Base-by-base conservation (phyloP, 163 green algal species). In the Scenedesmus sp. region DNA sequence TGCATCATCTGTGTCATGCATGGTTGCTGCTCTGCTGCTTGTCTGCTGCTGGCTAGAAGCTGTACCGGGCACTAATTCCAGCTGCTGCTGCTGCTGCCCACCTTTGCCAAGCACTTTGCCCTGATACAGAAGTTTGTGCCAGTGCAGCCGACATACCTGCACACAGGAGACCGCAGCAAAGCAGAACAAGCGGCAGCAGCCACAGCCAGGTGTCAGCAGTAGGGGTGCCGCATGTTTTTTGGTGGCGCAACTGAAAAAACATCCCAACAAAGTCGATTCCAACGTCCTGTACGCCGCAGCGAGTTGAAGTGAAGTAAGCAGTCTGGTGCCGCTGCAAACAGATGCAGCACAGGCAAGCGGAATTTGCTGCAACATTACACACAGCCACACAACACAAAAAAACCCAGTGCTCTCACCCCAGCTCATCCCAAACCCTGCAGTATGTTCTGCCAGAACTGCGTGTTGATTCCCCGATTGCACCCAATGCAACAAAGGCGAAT, bases 101-200 rank as follows among this genome's bases (percentile, higher is more conserved):
- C 88, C 82, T 89, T 34, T 6, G 87, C 77, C 0, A 93, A 56
- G 4, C 46, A 26, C 4, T 3, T 12, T 57, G 86, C 91, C 52
- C 91, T 82, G 64, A 93, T 66, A 66, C 91, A 92, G 54, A 93
- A 93, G 81, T 93, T 93, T 18, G 91, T 93, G 55, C 91, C 91
- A 10, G 91, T 93, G 91, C 91, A 93, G 8, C 20, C 79, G 0
- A 90, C 26, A 81, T 93, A 92, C 70, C 70, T 79, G 23, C 70
- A 52, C 4, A 79, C 70, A 79, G 12, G 0, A 79, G 4, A 34
- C 23, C 10, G 23, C 70, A 79, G 70, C 70, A 79, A 46, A 46
- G 70, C 70, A 79, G 16, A 26, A 76, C 23, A 23, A 52, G 66
- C 15, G 26, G 16, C 66, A 76, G 66, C 12, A 76, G 66, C 66